phyloP scores from a whole-genome alignment of 805 yeast species.

The Cyberlindnera suaveolens region DNA sequence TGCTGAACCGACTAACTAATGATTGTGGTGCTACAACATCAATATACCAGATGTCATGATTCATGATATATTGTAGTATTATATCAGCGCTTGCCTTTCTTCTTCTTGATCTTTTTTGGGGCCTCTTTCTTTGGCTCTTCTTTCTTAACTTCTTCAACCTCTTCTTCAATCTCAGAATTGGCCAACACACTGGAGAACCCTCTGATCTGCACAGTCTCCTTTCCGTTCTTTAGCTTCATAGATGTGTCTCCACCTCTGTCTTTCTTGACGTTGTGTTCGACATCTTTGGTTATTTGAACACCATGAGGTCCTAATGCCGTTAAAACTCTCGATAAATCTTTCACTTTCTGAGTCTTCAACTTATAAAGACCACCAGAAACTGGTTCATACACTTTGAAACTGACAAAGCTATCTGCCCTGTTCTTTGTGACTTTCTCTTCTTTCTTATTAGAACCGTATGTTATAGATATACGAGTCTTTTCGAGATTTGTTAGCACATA shows the following conservation, averaged over 20 bases:
- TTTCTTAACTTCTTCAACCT: slow-evolving; percentile 5
- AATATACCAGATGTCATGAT: not conserved
- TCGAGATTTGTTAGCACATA: slow-evolving; percentile 2
- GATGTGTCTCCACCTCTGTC: not conserved
- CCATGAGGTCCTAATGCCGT: slow-evolving; percentile 70
- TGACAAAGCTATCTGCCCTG: slow-evolving; percentile 15
- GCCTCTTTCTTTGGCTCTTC: slow-evolving; percentile 4
- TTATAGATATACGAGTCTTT: slow-evolving; percentile 21
- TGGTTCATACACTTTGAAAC: slow-evolving; percentile 62
- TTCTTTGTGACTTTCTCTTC: slow-evolving; percentile 8
- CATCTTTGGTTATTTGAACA: slow-evolving; percentile 25
- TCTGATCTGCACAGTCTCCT: slow-evolving; percentile 8
- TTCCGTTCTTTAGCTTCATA: not conserved
- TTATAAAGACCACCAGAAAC: slow-evolving; percentile 55
- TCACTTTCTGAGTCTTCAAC: slow-evolving; percentile 49
- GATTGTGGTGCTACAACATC: not conserved
- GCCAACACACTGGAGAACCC: slow-evolving; percentile 21
- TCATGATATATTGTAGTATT: not conserved
- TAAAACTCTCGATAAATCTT: slow-evolving; percentile 65
- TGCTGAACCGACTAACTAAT: not conserved
- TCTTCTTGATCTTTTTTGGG: slow-evolving; percentile 20
- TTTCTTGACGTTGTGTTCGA: not conserved
- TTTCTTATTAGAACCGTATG: slow-evolving; percentile 22
- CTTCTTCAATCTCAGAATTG: slow-evolving; percentile 19
- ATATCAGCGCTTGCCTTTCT: slow-evolving; percentile 20